Evolutionary conservation across 1,284 basidiomycete genomes (phyloP).

Genomic region (Gymnopus androsaceus): DNA sequence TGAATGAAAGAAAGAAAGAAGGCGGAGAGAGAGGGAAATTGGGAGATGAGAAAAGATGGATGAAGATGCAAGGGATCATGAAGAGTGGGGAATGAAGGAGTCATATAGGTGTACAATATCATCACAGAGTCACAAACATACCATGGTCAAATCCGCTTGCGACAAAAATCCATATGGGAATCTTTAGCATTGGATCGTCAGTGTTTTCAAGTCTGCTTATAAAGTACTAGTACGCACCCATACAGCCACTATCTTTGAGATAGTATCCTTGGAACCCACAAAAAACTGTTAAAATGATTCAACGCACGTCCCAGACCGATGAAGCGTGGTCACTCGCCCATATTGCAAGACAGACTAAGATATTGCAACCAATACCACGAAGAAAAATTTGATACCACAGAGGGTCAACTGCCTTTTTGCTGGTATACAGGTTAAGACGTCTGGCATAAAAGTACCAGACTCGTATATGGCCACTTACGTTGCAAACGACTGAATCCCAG

Average conservation of each 20-base stretch:
- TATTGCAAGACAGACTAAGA: slow-evolving; percentile 76
- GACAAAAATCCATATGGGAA: slow-evolving; percentile 61
- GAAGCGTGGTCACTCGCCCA: slow-evolving; percentile 51
- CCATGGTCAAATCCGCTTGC: slow-evolving; percentile 74
- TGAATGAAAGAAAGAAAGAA: too few species aligned
- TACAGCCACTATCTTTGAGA: slow-evolving; percentile 65
- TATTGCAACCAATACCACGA: slow-evolving; percentile 79
- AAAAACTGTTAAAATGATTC: slow-evolving; percentile 55
- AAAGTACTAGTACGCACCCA: too few species aligned
- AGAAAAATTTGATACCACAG: slow-evolving; percentile 76
- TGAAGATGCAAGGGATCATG: too few species aligned
- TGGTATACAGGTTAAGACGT: slow-evolving; percentile 26
- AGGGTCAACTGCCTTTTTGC: slow-evolving; percentile 64
- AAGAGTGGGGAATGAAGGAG: too few species aligned
- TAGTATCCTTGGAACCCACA: slow-evolving; percentile 65
- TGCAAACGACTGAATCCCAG: slow-evolving; percentile 55
- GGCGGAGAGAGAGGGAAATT: too few species aligned
- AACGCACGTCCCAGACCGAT: background rate
- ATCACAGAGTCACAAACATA: slow-evolving; percentile 27
- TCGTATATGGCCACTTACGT: slow-evolving; percentile 44
- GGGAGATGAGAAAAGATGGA: too few species aligned
- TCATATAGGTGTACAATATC: too few species aligned
- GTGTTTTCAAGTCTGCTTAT: background rate
- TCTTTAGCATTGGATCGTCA: background rate
- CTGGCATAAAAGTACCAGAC: background rate